phyloP scores from a whole-genome alignment of 495 filamentous ascomycete genomes.

The Trichoderma parareesei region DNA sequence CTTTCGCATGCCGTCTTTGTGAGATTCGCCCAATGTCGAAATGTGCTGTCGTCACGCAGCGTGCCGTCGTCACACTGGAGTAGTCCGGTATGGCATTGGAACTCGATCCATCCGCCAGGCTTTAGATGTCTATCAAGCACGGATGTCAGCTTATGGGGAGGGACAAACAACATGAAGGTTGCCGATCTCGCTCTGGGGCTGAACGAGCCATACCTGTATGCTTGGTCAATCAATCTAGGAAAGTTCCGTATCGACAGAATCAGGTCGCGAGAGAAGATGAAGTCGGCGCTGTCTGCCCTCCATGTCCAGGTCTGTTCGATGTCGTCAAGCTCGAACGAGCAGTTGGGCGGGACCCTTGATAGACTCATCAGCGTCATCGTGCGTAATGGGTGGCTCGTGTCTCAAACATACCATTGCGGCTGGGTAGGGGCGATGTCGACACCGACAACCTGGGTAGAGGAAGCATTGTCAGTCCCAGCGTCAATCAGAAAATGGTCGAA shows the following conservation, averaged over 20 bases:
- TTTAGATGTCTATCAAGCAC: constrained; percentile 18
- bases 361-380: not conserved
- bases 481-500: not conserved
- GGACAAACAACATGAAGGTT: too few relatives aligned
- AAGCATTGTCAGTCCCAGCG: constrained; percentile 35
- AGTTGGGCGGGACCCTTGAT: constrained; percentile 38
- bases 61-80: constrained; percentile 26
- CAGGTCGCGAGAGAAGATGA: constrained; percentile 51
- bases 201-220: constrained; percentile 18
- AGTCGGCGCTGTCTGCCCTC: constrained; percentile 49
- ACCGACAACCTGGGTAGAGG: constrained; percentile 40
- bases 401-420: constrained; percentile 25
- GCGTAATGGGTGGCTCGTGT: not conserved
- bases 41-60: constrained; percentile 22
- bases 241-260: constrained; percentile 49
- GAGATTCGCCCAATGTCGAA: constrained; percentile 24
- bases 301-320: constrained; percentile 48
- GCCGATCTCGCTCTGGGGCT: not conserved
- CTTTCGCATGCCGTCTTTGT: constrained; percentile 16
- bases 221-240: constrained; percentile 32
- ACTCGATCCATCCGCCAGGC: constrained; percentile 30
- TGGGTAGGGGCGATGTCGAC: constrained; percentile 47
- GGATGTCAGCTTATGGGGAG: not conserved
- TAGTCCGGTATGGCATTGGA: constrained; percentile 23
- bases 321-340: constrained; percentile 50